Percentiles rank a stretch among this genome's conserved stretches.
Evolutionary conservation across 768 basidiomycete genomes (phyloP).

Genomic region (Thelephora ganbajun): DNA sequence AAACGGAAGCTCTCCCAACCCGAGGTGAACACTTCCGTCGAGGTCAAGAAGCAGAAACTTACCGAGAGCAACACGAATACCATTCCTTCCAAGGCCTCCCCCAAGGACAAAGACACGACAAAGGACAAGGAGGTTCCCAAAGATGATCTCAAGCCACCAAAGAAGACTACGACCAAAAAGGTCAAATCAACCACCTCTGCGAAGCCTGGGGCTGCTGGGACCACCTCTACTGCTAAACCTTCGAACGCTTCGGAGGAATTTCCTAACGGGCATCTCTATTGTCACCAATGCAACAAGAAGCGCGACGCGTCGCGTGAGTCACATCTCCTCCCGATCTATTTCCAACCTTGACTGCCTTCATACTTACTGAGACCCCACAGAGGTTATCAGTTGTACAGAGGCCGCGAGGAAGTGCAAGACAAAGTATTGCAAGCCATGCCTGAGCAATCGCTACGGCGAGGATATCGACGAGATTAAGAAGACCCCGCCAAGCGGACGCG

Average conservation of each 20-base stretch:
- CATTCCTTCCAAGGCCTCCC: neutral
- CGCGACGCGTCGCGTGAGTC: slow-evolving; percentile 35
- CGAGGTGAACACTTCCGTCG: slow-evolving; percentile 17
- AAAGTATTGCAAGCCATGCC: slow-evolving; percentile 52
- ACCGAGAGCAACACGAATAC: slow-evolving; percentile 6
- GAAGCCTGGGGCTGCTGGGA: neutral
- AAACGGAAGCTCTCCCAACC: slow-evolving; percentile 34
- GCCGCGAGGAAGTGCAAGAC: slow-evolving; percentile 32
- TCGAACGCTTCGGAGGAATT: slow-evolving; percentile 14
- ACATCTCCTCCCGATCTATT: neutral
- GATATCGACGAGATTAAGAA: slow-evolving; percentile 28
- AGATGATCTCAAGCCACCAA: slow-evolving; percentile 7
- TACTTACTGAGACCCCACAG: slow-evolving; percentile 11
- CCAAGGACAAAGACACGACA: slow-evolving; percentile 1
- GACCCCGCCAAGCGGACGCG: neutral
- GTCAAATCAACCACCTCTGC: slow-evolving; percentile 2
- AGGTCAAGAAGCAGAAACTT: slow-evolving; percentile 14
- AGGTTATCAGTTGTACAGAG: slow-evolving; percentile 24
- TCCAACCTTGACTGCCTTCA: neutral
- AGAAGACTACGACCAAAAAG: slow-evolving; percentile 18
- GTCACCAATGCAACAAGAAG: slow-evolving; percentile 62
- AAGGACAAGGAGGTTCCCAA: neutral
- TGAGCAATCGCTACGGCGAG: slow-evolving; percentile 55
- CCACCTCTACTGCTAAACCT: neutral
- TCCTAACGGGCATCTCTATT: slow-evolving; percentile 34